Evolutionary conservation across 208 protist species (phyloP).

Genomic region (Leishmania aethiopica): DNA sequence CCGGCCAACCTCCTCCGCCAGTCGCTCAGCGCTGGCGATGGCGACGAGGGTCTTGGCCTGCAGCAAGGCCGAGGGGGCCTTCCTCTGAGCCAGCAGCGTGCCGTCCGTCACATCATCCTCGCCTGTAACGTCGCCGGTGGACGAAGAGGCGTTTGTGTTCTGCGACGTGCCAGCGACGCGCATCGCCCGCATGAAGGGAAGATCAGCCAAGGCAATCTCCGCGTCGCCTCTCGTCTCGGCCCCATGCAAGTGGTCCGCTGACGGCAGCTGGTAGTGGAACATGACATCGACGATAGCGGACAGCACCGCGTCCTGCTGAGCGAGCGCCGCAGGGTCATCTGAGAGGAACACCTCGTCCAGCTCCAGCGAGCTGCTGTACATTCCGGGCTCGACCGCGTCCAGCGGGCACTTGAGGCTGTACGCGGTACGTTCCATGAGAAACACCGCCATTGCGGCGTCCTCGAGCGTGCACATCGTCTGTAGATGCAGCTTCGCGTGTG

Average conservation of each 20-base stretch:
- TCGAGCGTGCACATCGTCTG: slow-evolving; percentile 70
- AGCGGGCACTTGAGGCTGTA: slow-evolving; percentile 85
- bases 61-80: slow-evolving; percentile 25
- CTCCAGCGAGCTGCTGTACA: slow-evolving; percentile 78
- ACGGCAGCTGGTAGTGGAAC: slow-evolving; percentile 38
- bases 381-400: slow-evolving; percentile 45
- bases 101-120: neutral
- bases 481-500: slow-evolving; percentile 95
- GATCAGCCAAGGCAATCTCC: slow-evolving; percentile 27
- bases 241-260: slow-evolving; percentile 11
- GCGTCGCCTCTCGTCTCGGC: slow-evolving; percentile 9
- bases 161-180: slow-evolving; percentile 4
- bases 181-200: slow-evolving; percentile 38
- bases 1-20: slow-evolving; percentile 34
- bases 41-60: slow-evolving; percentile 33
- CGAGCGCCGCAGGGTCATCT: slow-evolving; percentile 30
- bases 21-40: slow-evolving; percentile 27
- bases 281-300: slow-evolving; percentile 63
- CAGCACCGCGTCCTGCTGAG: slow-evolving; percentile 56
- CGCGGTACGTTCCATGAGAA: slow-evolving; percentile 87
- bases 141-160: neutral
- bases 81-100: slow-evolving; percentile 29
- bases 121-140: neutral
- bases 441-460: slow-evolving; percentile 88
- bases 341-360: slow-evolving; percentile 80